Percentiles rank a stretch among this genome's conserved stretches.
These are phyloP conservation scores for Mucor circinelloides DNA, from an alignment of 371 early-diverging fungal species.

Conservation along the genomic window DNA sequence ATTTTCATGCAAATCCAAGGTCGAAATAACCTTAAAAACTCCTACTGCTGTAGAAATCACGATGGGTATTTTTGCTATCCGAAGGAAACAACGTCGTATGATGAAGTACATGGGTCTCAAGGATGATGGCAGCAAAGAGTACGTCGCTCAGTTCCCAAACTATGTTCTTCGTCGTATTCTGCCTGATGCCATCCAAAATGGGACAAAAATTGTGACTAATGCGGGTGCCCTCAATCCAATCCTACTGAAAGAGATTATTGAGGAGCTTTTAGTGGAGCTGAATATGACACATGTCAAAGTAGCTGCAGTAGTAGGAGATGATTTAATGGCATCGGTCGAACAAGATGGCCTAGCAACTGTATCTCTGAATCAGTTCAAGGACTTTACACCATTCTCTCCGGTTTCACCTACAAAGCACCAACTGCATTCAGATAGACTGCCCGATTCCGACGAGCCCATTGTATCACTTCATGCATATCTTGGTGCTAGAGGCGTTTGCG, in stretches of 20 bases:
- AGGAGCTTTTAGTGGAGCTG: constrained; percentile 48
- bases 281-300: constrained; percentile 36
- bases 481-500: constrained; percentile 40
- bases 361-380: constrained; percentile 16
- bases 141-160: constrained; percentile 62
- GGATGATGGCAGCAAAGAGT: constrained; percentile 52
- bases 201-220: constrained; percentile 70
- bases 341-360: constrained; percentile 8
- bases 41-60: constrained; percentile 27
- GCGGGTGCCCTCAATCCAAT: constrained; percentile 72
- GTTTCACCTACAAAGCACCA: constrained; percentile 12
- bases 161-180: constrained; percentile 54
- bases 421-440: constrained; percentile 24
- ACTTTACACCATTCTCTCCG: constrained; percentile 25
- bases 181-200: constrained; percentile 56
- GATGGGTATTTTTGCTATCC: constrained; percentile 71
- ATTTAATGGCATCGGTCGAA: constrained; percentile 19
- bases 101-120: constrained; percentile 6
- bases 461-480: constrained; percentile 66
- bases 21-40: not conserved
- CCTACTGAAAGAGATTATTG: constrained; percentile 65
- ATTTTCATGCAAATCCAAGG: not conserved
- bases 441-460: constrained; percentile 47
- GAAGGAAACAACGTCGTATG: constrained; percentile 46
- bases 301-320: constrained; percentile 70